Evolutionary conservation across 1,284 basidiomycete species (phyloP).

Genomic region (Ustilago sp.): DNA sequence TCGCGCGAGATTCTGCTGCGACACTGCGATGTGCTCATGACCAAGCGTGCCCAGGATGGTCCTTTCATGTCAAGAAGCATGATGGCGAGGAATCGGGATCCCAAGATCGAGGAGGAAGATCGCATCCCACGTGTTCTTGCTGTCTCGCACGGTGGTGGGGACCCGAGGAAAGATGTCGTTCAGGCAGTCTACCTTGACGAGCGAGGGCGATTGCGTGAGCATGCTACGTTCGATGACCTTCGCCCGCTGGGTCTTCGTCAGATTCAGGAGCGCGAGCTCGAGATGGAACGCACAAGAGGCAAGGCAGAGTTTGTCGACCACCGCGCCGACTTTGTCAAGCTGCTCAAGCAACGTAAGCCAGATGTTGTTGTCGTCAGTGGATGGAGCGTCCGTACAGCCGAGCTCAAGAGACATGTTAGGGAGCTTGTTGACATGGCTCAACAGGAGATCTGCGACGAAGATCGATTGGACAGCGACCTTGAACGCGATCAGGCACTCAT

Average conservation of each 20-base stretch:
- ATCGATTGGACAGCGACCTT: conserved; percentile 38
- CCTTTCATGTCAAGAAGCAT: conserved; percentile 75
- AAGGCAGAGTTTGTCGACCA: conserved; percentile 72
- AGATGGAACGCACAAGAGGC: conserved; percentile 71
- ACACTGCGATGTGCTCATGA: conserved; percentile 56
- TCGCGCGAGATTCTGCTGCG: conserved; percentile 77
- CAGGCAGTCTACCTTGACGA: conserved; percentile 87
- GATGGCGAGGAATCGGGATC: conserved; percentile 56
- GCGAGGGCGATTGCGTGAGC: conserved; percentile 86
- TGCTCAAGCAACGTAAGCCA: conserved; percentile 84
- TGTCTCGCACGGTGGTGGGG: conserved; percentile 93
- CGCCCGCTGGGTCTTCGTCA: conserved; percentile 69
- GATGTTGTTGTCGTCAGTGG: conserved; percentile 92
- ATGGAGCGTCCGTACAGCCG: conserved; percentile 76
- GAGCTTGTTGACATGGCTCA: conserved; percentile 76
- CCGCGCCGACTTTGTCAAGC: conserved; percentile 78
- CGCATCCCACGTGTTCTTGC: conserved; percentile 88
- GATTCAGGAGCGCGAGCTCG: conserved; percentile 70
- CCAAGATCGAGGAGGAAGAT: conserved; percentile 74
- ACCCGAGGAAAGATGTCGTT: conserved; percentile 89
- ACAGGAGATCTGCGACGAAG: conserved; percentile 67
- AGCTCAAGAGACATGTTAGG: conserved; percentile 74
- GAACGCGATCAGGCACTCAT: conserved; percentile 53
- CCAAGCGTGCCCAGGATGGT: conserved; percentile 73
- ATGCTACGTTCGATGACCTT: conserved; percentile 83